Evolutionary conservation across 2,329 filamentous ascomycete species (phyloP).

Genomic region (Trichoderma simmonsii): DNA sequence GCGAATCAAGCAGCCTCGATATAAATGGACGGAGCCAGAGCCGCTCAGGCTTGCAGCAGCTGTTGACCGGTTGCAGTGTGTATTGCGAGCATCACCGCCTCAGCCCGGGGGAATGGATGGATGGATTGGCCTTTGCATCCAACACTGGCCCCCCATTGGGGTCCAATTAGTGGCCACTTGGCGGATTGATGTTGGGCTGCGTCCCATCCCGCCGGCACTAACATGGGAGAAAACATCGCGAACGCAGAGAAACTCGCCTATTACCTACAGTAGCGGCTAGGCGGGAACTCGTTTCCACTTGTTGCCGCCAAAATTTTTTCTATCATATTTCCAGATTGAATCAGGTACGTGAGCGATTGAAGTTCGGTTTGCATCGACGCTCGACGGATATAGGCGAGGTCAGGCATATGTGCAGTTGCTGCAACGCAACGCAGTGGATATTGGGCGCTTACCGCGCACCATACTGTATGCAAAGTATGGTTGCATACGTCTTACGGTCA

Average conservation of each 20-base stretch:
- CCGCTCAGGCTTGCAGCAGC: neutral
- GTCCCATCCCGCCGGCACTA: neutral
- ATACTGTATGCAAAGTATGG: neutral
- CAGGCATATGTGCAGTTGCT: neutral
- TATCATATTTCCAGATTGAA: neutral
- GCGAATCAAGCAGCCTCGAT: neutral
- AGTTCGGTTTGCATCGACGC: neutral
- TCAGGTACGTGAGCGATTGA: neutral
- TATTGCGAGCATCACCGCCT: neutral
- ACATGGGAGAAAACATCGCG: neutral
- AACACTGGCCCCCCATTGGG: neutral
- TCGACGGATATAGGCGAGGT: neutral
- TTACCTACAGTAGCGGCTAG: neutral
- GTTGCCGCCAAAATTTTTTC: neutral
- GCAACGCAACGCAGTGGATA: neutral
- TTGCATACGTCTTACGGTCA: slow-evolving; percentile 6
- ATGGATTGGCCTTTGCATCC: neutral
- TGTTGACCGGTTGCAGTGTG: neutral
- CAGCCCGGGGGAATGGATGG: neutral
- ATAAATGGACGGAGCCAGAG: neutral
- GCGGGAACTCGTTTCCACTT: neutral
- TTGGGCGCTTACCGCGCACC: slow-evolving; percentile 11
- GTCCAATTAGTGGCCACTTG: neutral
- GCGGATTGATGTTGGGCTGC: neutral
- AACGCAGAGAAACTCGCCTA: neutral